Base-by-base conservation (phyloP, 2,329 filamentous ascomycete genomes). In the Talaromyces sp. region DNA sequence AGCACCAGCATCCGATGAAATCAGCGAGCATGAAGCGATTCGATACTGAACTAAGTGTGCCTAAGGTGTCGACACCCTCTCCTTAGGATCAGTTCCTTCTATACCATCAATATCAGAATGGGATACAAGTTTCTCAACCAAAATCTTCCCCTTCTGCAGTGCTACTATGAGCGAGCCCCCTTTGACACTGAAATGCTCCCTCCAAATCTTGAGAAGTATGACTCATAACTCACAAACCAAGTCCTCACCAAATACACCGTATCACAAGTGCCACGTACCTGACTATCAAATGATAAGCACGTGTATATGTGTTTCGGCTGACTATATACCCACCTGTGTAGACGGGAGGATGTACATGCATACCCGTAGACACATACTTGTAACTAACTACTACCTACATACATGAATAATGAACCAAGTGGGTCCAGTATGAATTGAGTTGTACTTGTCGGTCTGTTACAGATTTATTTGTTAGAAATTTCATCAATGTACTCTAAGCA, bases 241-340 rank as follows among this genome's bases (percentile, higher is more conserved):
- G 21, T 21, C 7, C 16, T n/a, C n/a, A n/a, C n/a, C n/a, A n/a
- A n/a, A n/a, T 21, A 6, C 5, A 12, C 9, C 50, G 8, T 35
- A 54, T 33, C 50, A 16, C 50, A 35, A 35, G 37, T 54, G 50
- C 50, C 50, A 54, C 50, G 31, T 54, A 54, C 50, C 50, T 54
- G 50, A 37, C 50, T 37, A 35, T 31, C 23, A 50, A 50, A 23
- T 50, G 50, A 54, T 35, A 54, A 37, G 50, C 50, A 54, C 28
- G 31, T 54, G 50, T 5, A 54, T 21, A 25, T 7, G 6, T 16
- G 16, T 28, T 54, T 18, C 31, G n/a, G 50, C 28, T 31, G 18
- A 54, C 4, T 54, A 54, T 11, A 1, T 54, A 50, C 46, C 46
- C 25, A 50, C 46, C 46, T 21, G n/a, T n/a, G 14, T 35, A 54